Evolutionary conservation across 768 basidiomycete species (phyloP), one percentile per base, ranked within the genome.

Genomic region (Astraeus odoratus): DNA sequence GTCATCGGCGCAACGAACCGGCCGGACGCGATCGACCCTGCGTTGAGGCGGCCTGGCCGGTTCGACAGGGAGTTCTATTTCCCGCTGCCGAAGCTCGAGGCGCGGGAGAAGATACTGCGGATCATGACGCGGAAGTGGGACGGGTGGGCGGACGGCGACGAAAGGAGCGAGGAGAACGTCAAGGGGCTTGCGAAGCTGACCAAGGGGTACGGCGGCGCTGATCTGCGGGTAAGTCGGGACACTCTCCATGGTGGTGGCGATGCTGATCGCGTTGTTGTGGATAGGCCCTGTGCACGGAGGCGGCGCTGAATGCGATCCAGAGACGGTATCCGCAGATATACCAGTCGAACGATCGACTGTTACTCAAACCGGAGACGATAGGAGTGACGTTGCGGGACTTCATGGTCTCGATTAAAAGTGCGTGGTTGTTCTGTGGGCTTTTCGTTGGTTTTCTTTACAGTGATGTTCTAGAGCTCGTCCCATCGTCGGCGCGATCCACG

Each of bases 11-110:
- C 96, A 2, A 99, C 96, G 3, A 99, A 99, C 61, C 66, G 96
- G 49, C 95, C 95, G 0, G 96, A 99, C 63, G 88, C 93, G n/a
- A 83, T 99, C 46, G 96, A 99, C 64, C 92, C 96, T 16, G 96
- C 96, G 1, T 66, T 99, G 40, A 74, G 96, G 24, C 73, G 96
- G 20, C 96, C 95, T 1, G 96, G 96, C 15, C 74, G 96, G 49
- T 98, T 99, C 56, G 96, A 99, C 67, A 72, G 96, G 41, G 95
- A 98, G 66, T 98, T 99, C 65, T 98, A 96, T 67, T 98, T 99
- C 64, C 88, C 90, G 3, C 63, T 99, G 34, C 96, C 96, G 1
- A 79, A 79, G 18, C 59, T 86, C 15, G 83, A 83, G 16, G 96
- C 93, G 2, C 67, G 96, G 47, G 83, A 89, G 66, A 86, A 81